phyloP scores from a whole-genome alignment of 129 eudicot genomes.

The Pittosporum tobira region DNA sequence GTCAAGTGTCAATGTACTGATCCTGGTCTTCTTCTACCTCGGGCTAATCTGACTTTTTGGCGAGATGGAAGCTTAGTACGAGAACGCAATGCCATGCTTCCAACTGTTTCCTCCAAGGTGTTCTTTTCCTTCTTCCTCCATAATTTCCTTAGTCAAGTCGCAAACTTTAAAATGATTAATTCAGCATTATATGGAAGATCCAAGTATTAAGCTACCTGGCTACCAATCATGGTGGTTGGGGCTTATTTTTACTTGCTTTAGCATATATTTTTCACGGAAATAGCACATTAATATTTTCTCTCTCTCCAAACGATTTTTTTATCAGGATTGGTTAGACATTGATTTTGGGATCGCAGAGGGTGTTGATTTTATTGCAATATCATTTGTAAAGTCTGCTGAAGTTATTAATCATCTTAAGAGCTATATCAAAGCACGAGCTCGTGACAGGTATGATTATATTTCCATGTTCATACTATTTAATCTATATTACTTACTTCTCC shows the following conservation, averaged over 20 bases:
- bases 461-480: slow-evolving; percentile 2
- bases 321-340: slow-evolving; percentile 92
- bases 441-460: slow-evolving; percentile 50
- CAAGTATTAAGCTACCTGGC: no score
- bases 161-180: background rate
- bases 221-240: no score
- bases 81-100: slow-evolving; percentile 88
- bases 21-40: slow-evolving; percentile 83
- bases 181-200: background rate
- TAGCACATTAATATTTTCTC: background rate
- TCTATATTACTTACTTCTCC: background rate
- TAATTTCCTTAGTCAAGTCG: background rate
- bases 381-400: slow-evolving; percentile 91
- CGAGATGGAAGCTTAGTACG: slow-evolving; percentile 84
- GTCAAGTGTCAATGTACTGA: slow-evolving; percentile 85
- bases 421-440: slow-evolving; percentile 81
- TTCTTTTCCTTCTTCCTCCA: slow-evolving; percentile 7
- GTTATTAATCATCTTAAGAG: slow-evolving; percentile 75
- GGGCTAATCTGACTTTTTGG: slow-evolving; percentile 92
- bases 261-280: background rate
- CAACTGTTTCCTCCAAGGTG: slow-evolving; percentile 93
- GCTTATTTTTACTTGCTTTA: background rate
- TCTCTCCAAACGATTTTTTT: background rate
- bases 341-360: slow-evolving; percentile 92
- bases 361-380: slow-evolving; percentile 84